Percentiles rank a stretch among this genome's conserved stretches.
Evolutionary conservation across 2,329 filamentous ascomycete species (phyloP).

Genomic region (Ceratocystis alfenasii): DNA sequence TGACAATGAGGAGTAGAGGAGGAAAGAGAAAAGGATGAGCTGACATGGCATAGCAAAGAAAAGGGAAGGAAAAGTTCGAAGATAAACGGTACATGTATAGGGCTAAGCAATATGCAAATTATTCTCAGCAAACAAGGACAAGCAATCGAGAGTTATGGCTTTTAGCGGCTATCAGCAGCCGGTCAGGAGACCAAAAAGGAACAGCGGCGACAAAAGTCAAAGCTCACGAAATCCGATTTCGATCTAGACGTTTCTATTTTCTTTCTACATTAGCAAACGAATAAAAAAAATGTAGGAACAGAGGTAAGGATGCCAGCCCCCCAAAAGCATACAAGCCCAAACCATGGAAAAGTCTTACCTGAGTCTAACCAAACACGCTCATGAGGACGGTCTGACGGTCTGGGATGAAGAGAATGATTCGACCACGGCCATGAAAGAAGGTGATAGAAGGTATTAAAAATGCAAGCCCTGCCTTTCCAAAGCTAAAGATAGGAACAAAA

Average conservation of each 20-base stretch:
- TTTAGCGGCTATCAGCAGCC: neutral
- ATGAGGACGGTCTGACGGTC: neutral
- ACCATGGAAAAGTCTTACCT: neutral
- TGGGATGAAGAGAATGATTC: neutral
- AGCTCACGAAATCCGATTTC: neutral
- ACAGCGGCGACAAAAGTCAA: neutral
- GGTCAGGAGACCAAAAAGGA: neutral
- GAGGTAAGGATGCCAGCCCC: constrained; percentile 3
- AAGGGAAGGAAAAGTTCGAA: neutral
- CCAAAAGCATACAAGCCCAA: neutral
- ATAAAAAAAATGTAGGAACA: neutral
- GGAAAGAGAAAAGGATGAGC: neutral
- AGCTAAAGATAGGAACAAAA: neutral
- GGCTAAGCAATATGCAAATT: neutral
- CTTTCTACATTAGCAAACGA: constrained; percentile 2
- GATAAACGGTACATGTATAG: neutral
- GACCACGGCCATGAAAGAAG: neutral
- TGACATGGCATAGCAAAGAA: neutral
- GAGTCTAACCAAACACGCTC: neutral
- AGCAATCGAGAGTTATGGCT: neutral
- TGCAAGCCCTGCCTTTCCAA: too few relatives aligned
- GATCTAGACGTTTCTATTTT: constrained; percentile 5
- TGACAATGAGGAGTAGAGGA: neutral
- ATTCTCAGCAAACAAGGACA: neutral
- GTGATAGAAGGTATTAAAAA: neutral